These are phyloP conservation scores for Rhizopus delemar DNA, from an alignment of 371 early-diverging fungal species.

Conservation along the genomic window DNA sequence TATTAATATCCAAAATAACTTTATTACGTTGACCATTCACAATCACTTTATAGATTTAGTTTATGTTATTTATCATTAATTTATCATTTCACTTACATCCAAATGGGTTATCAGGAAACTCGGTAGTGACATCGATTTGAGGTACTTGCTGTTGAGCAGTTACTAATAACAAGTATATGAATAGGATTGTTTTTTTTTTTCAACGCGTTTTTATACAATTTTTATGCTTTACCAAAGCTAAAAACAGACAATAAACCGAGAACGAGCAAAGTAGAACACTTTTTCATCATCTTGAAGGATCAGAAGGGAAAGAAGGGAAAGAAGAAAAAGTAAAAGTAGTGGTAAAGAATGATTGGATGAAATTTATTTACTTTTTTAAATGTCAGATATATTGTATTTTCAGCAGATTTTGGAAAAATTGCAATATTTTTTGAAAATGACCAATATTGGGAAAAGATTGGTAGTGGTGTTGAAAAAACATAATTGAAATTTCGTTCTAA, in stretches of 20 bases:
- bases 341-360: background rate
- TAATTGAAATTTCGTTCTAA: too few relatives aligned
- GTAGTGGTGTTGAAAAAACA: too few relatives aligned
- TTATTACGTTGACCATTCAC: slow-evolving; percentile 53
- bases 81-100: slow-evolving; percentile 35
- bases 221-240: background rate
- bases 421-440: too few relatives aligned
- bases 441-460: too few relatives aligned
- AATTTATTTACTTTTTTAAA: background rate
- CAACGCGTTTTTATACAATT: too few relatives aligned
- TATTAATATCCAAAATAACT: slow-evolving; percentile 40
- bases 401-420: too few relatives aligned
- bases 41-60: slow-evolving; percentile 29
- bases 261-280: slow-evolving; percentile 24
- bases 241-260: slow-evolving; percentile 14
- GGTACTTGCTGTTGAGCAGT: slow-evolving; percentile 30
- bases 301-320: slow-evolving; percentile 16
- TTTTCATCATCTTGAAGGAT: slow-evolving; percentile 12
- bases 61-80: background rate
- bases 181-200: too few relatives aligned
- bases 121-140: slow-evolving; percentile 44
- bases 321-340: too few relatives aligned
- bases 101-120: slow-evolving; percentile 52
- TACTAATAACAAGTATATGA: slow-evolving; percentile 10
- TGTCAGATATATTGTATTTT: background rate